A percentile compares a stretch with the other conserved stretches of the same genome.
Conservation (phyloP, 2,329 filamentous ascomycete genomes). For the Blastomyces percursus region DNA sequence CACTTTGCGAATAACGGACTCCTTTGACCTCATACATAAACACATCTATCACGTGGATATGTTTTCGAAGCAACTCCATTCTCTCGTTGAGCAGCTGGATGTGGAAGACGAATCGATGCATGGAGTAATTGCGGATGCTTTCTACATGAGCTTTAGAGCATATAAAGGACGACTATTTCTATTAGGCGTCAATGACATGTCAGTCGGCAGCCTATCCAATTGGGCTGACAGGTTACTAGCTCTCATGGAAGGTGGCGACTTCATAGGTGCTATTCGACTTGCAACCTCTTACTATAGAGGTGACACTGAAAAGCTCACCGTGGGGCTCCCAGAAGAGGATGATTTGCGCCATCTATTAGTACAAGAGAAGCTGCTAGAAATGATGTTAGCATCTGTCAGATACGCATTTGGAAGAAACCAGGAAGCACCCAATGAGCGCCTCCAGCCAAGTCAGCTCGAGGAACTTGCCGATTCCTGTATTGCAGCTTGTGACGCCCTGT, state of each 20-base stretch:
- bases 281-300: slow-evolving; percentile 89
- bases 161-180: slow-evolving; percentile 93
- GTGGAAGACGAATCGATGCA: slow-evolving; percentile 84
- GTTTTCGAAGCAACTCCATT: slow-evolving; percentile 77
- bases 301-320: slow-evolving; percentile 83
- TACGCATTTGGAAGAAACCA: slow-evolving; percentile 65
- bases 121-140: slow-evolving; percentile 91
- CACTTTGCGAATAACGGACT: slow-evolving; percentile 81
- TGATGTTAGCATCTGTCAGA: slow-evolving; percentile 82
- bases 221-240: slow-evolving; percentile 92
- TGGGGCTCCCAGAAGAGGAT: slow-evolving; percentile 82
- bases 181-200: slow-evolving; percentile 85
- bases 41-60: slow-evolving; percentile 86
- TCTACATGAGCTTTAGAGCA: slow-evolving; percentile 92
- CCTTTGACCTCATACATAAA: slow-evolving; percentile 81
- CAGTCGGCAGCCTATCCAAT: slow-evolving; percentile 84
- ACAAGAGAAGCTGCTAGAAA: slow-evolving; percentile 77
- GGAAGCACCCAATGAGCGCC: slow-evolving; percentile 38
- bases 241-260: slow-evolving; percentile 94
- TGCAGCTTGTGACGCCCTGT: slow-evolving; percentile 65
- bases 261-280: slow-evolving; percentile 78
- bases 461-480: slow-evolving; percentile 78
- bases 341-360: slow-evolving; percentile 67
- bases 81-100: slow-evolving; percentile 75
- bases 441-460: slow-evolving; percentile 53